A percentile compares a stretch with the other conserved stretches of the same genome.
Conservation (phyloP, 139 green algal species). For the Picochlorum sp. region DNA sequence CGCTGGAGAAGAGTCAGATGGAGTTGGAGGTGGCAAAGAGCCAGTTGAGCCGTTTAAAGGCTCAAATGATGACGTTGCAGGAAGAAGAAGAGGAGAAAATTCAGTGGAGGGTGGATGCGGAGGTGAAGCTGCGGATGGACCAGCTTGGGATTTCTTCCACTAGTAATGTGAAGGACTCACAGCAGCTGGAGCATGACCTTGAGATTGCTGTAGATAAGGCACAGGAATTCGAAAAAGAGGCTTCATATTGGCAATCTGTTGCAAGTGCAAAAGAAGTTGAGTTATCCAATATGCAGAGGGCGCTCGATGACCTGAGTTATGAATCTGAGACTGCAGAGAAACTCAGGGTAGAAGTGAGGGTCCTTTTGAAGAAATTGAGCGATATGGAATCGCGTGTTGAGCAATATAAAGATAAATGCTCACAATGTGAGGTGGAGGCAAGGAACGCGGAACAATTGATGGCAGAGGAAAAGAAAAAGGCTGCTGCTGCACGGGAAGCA, state of each 20-base stretch:
- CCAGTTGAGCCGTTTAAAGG: conserved; percentile 26
- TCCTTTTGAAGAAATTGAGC: conserved; percentile 20
- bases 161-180: background rate
- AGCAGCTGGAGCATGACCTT: conserved; percentile 2
- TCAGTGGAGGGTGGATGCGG: conserved; percentile 30
- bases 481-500: background rate
- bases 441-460: conserved; percentile 12
- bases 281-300: conserved; percentile 35
- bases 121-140: conserved; percentile 32
- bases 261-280: conserved; percentile 20
- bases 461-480: conserved; percentile 1
- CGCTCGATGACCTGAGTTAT: conserved; percentile 28
- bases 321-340: conserved; percentile 32
- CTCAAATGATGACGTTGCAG: conserved; percentile 33
- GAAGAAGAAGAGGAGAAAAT: conserved; percentile 39
- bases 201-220: conserved; percentile 5
- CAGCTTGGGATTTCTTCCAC: background rate
- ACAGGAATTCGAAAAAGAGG: background rate
- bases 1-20: conserved; percentile 5
- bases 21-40: conserved; percentile 1
- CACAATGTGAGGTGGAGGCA: background rate
- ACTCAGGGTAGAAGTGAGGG: conserved; percentile 12
- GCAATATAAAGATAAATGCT: background rate
- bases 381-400: conserved; percentile 19
- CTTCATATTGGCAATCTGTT: background rate